These are phyloP conservation scores for Pseudoperonospora humuli DNA, from an alignment of 352 stramenopile species.

Conservation along the genomic window DNA sequence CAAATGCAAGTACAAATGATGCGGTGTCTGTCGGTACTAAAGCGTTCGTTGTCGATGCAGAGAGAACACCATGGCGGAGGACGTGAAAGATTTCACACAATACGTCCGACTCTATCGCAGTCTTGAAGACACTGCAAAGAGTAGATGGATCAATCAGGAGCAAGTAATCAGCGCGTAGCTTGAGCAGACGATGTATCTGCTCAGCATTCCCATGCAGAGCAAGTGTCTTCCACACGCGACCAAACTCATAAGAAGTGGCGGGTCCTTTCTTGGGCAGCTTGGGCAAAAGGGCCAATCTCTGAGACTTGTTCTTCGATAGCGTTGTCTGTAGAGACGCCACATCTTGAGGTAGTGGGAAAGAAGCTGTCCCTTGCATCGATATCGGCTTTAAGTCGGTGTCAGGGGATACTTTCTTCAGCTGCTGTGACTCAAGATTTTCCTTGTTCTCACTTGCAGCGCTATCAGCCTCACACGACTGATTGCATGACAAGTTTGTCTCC, in stretches of 20 bases:
- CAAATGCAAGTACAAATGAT: constrained; percentile 32
- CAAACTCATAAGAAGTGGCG: constrained; percentile 71
- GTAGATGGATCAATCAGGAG: constrained; percentile 26
- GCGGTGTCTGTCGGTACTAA: not conserved
- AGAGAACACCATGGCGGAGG: constrained; percentile 24
- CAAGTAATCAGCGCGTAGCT: constrained; percentile 46
- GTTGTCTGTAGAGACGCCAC: not conserved
- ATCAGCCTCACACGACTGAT: not conserved
- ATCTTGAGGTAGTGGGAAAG: not conserved
- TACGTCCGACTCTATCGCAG: constrained; percentile 69
- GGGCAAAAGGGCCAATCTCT: constrained; percentile 19
- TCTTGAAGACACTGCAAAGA: constrained; percentile 53
- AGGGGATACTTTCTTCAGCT: not conserved
- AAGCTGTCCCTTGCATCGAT: not conserved
- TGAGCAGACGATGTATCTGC: constrained; percentile 20
- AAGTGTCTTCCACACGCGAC: constrained; percentile 70
- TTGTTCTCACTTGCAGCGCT: constrained; percentile 9
- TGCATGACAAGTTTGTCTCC: constrained; percentile 1
- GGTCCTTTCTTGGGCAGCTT: constrained; percentile 60
- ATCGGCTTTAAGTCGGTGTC: constrained; percentile 5
- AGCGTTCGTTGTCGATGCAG: not conserved
- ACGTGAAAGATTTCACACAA: constrained; percentile 60
- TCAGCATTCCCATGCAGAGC: constrained; percentile 31
- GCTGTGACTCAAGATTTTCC: constrained; percentile 11
- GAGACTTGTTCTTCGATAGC: constrained; percentile 3